Evolutionary conservation across 2,329 filamentous ascomycete genomes (phyloP), one percentile per base, ranked within the genome.

Genomic region (Cladophialophora immunda): DNA sequence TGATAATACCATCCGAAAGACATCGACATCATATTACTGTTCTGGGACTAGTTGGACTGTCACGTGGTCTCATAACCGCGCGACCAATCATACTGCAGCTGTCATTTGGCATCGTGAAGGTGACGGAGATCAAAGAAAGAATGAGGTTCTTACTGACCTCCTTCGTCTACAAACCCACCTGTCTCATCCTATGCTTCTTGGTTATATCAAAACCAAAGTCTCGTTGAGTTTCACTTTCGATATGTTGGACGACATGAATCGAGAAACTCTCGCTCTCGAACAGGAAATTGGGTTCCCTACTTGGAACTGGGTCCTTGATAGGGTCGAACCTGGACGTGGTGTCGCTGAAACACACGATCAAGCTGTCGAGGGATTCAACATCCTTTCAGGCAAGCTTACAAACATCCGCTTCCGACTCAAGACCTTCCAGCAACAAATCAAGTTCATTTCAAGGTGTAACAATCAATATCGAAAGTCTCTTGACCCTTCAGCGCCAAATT

Each of bases 261-360:
- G 64, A 17, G 65, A 71, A 36, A 71, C 69, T 2, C 62, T 67
- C 25, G 66, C 57, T n/a, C 62, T 71, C 17, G 70, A 71, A 36
- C 66, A 68, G 36, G 62, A 65, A 34, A 65, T 71, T 30, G 70
- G 68, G 2, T 65, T 71, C 19, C 62, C 68, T 2, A 68, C 70
- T 2, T 71, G 70, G 70, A 67, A 71, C 41, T 68, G 70, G 70
- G 61, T 70, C 5, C 62, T 71, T 6, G 68, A 70, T 57, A 50
- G 68, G 1, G 36, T 27, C 2, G 54, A 52, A 11, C 55, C 63
- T 15, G 59, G 64, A 34, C 41, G 36, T 13, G 64, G 60, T 7
- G 60, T 68, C 2, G 63, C 38, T 11, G 67, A 71, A 32, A 58
- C 63, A 4, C 66, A 70, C 27, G 68, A 71, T 32, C 54, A 52